These are phyloP conservation scores for Cryptomeria japonica DNA, from an alignment of 75 land plant genomes.

Conservation along the genomic window DNA sequence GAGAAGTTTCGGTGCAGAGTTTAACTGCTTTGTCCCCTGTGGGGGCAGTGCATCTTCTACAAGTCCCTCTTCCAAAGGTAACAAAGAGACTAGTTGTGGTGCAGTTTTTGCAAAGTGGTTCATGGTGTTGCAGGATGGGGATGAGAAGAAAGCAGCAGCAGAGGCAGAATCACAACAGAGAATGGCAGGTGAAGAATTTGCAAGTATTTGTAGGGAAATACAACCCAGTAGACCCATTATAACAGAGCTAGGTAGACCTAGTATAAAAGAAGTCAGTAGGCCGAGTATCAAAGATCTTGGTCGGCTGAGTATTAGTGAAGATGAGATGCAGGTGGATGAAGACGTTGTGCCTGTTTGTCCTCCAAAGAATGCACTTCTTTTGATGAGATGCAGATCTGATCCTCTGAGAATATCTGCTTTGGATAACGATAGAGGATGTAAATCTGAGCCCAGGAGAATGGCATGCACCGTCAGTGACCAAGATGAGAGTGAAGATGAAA, in stretches of 20 bases:
- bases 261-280: neutral
- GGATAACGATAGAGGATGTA: conserved; percentile 58
- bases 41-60: conserved; percentile 19
- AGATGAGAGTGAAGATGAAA: conserved; percentile 13
- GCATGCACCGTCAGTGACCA: conserved; percentile 43
- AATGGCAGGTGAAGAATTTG: conserved; percentile 14
- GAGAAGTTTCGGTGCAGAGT: conserved; percentile 59
- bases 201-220: neutral
- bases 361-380: conserved; percentile 68
- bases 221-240: neutral
- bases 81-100: conserved; percentile 38
- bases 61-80: conserved; percentile 8
- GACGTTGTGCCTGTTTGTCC: conserved; percentile 47
- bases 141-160: conserved; percentile 29
- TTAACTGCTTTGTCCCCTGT: conserved; percentile 71
- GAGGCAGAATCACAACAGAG: conserved; percentile 13
- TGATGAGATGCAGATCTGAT: conserved; percentile 85
- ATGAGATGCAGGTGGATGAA: neutral
- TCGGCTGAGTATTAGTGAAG: neutral
- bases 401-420: conserved; percentile 60
- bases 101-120: conserved; percentile 64
- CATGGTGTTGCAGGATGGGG: conserved; percentile 52
- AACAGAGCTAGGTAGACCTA: neutral
- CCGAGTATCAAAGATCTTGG: neutral
- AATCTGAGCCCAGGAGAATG: conserved; percentile 71